These are phyloP conservation scores for Solanum etuberosum DNA, from an alignment of 257 asterid genomes.

Conservation along the genomic window DNA sequence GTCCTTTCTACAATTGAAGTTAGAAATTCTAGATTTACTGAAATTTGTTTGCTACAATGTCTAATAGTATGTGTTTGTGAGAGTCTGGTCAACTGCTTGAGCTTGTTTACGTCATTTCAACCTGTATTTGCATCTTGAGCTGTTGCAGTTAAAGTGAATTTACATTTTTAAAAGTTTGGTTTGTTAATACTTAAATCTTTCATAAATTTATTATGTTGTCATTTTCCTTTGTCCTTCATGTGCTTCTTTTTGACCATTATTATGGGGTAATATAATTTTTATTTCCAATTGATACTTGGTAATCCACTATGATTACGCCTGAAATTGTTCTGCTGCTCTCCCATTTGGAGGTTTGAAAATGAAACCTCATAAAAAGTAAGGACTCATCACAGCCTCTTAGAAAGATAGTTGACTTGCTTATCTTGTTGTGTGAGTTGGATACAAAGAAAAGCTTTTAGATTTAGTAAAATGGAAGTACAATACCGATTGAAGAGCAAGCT, in stretches of 20 bases:
- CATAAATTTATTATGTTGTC: neutral
- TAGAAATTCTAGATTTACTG: neutral
- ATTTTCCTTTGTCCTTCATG: neutral
- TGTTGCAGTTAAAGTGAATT: neutral
- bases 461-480: neutral
- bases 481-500: neutral
- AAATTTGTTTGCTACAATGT: neutral
- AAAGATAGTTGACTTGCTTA: neutral
- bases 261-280: neutral
- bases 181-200: neutral
- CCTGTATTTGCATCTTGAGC: neutral
- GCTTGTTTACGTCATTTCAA: neutral
- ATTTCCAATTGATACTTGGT: neutral
- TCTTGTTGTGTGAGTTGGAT: neutral
- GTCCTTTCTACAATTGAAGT: neutral
- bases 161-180: neutral
- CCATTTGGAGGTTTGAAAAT: neutral
- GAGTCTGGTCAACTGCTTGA: neutral
- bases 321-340: neutral
- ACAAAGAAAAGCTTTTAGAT: neutral
- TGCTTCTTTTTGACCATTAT: neutral
- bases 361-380: neutral
- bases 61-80: neutral
- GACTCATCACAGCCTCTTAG: neutral
- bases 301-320: neutral